These are phyloP conservation scores for Xylaria sp. DNA, from an alignment of 2,329 filamentous ascomycete species.

Conservation along the genomic window DNA sequence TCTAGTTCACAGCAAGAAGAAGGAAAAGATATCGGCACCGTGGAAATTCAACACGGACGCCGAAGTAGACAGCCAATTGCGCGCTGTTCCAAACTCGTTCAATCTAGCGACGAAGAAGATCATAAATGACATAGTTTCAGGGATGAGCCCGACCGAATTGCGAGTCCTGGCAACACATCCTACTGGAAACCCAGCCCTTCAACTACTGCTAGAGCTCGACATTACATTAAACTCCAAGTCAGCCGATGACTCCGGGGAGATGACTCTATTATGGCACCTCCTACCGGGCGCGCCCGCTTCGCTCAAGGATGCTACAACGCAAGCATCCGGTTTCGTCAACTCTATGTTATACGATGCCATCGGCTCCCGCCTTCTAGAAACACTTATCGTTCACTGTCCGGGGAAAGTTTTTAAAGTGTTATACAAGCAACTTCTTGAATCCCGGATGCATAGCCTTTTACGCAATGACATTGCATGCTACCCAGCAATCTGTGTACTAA, in stretches of 20 bases:
- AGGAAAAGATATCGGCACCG: conserved; percentile 80
- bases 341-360: conserved; percentile 90
- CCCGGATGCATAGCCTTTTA: conserved; percentile 81
- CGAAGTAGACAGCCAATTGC: conserved; percentile 58
- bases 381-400: conserved; percentile 81
- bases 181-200: conserved; percentile 92
- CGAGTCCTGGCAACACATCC: conserved; percentile 88
- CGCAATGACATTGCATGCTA: conserved; percentile 93
- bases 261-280: conserved; percentile 77
- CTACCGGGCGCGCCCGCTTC: conserved; percentile 79
- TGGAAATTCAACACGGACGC: conserved; percentile 62
- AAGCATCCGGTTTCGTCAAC: conserved; percentile 81
- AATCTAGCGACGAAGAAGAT: conserved; percentile 81
- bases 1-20: conserved; percentile 90
- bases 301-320: conserved; percentile 76
- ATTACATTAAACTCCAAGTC: conserved; percentile 77
- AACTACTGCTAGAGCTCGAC: conserved; percentile 88
- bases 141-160: conserved; percentile 82
- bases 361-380: conserved; percentile 90
- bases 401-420: conserved; percentile 92
- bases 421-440: conserved; percentile 81
- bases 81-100: conserved; percentile 83
- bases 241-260: conserved; percentile 50
- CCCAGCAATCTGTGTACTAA: conserved; percentile 83
- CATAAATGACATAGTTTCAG: conserved; percentile 78